Evolutionary conservation across 345 rosid species (phyloP).

Genomic region (Eucalyptus virginea): DNA sequence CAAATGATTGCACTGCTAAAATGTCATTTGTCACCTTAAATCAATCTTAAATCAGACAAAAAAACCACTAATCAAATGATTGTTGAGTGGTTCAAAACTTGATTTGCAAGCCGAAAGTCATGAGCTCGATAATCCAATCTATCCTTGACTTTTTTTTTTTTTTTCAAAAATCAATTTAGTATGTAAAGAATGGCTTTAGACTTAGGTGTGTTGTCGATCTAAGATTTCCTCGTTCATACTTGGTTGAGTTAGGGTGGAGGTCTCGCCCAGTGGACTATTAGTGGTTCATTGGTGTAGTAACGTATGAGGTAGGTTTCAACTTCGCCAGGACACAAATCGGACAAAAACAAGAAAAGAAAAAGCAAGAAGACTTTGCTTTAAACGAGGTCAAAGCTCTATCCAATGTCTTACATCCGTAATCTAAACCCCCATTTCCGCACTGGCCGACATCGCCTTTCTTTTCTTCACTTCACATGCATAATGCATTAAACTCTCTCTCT

Average conservation of each 20-base stretch:
- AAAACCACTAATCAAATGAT: not conserved
- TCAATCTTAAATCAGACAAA: not conserved
- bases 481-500: not conserved
- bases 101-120: not conserved
- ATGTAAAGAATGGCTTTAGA: not conserved
- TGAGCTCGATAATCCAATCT: accelerated
- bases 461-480: not conserved
- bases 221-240: not conserved
- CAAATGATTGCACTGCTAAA: not conserved
- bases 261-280: not conserved
- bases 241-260: not conserved
- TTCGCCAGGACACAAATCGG: not conserved
- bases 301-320: not conserved
- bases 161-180: not conserved
- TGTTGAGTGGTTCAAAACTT: not conserved
- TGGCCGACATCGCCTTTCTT: not conserved
- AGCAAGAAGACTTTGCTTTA: not conserved
- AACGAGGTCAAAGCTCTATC: not conserved
- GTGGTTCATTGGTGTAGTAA: not conserved
- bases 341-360: not conserved
- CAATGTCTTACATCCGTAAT: not conserved
- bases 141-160: not conserved
- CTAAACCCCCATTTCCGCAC: not conserved
- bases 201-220: not conserved
- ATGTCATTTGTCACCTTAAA: not conserved